A percentile compares a stretch with the other conserved stretches of the same genome.
phyloP scores from a whole-genome alignment of 176 grass and related monocot species.

The Zoysia japonica region DNA sequence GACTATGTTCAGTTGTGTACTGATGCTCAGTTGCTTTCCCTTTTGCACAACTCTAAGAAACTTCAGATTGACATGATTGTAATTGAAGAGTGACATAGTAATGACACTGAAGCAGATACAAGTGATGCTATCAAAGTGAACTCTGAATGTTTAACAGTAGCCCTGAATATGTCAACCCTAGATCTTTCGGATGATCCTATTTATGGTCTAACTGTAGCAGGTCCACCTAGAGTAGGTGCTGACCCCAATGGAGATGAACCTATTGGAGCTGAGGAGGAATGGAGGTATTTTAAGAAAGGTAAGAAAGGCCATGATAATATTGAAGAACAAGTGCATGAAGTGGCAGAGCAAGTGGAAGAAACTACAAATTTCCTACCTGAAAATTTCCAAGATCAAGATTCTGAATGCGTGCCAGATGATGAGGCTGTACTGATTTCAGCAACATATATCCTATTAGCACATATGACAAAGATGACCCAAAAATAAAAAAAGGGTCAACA shows the following conservation, averaged over 20 bases:
- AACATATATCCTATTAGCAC: background rate
- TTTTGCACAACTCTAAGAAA: background rate
- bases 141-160: background rate
- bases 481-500: background rate
- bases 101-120: background rate
- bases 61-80: background rate
- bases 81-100: background rate
- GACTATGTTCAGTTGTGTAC: background rate
- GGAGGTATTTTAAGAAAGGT: background rate
- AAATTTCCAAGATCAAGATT: background rate
- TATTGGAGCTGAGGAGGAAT: background rate
- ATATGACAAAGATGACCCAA: conserved; percentile 10
- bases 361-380: background rate
- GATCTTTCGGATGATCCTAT: background rate
- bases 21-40: background rate
- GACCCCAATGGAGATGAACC: background rate
- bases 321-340: too few relatives aligned
- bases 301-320: background rate
- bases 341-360: too few relatives aligned
- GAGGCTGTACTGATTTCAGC: background rate
- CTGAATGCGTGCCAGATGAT: background rate
- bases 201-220: background rate
- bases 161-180: background rate
- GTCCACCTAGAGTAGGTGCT: background rate
- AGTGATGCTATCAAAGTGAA: background rate